Evolutionary conservation across 83 land plant genomes (phyloP).

Genomic region (Picea engelmannii): DNA sequence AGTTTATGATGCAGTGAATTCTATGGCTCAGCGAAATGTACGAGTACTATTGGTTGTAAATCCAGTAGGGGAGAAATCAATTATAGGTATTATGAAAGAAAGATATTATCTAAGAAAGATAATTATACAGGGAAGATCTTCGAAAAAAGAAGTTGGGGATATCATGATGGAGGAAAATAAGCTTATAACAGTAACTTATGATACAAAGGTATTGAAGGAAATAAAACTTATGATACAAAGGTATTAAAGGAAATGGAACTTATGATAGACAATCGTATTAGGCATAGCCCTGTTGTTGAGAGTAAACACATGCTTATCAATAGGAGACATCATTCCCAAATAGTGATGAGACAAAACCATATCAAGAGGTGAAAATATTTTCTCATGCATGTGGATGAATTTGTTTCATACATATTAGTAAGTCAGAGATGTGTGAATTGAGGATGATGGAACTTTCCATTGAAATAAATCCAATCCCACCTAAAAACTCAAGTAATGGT

Average conservation of each 20-base stretch:
- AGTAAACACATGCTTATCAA: slow-evolving; percentile 62
- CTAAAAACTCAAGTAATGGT: slow-evolving; percentile 27
- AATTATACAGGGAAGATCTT: slow-evolving; percentile 96
- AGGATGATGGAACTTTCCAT: slow-evolving; percentile 62
- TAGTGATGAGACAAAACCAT: too few relatives aligned
- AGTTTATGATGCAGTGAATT: too few relatives aligned
- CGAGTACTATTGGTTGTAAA: slow-evolving; percentile 96
- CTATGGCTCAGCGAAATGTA: slow-evolving; percentile 19
- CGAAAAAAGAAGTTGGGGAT: slow-evolving; percentile 95
- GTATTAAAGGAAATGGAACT: slow-evolving; percentile 90
- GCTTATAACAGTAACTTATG: slow-evolving; percentile 89
- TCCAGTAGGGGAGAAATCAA: slow-evolving; percentile 59
- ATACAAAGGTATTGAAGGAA: slow-evolving; percentile 81
- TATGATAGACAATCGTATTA: slow-evolving; percentile 95
- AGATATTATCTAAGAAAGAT: slow-evolving; percentile 98
- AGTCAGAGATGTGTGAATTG: too few relatives aligned
- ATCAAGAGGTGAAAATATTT: too few relatives aligned
- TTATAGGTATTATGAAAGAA: slow-evolving; percentile 91
- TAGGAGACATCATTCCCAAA: slow-evolving; percentile 42
- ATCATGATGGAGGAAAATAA: slow-evolving; percentile 99
- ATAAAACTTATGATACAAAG: slow-evolving; percentile 78
- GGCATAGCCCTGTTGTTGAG: slow-evolving; percentile 92
- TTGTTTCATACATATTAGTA: too few relatives aligned
- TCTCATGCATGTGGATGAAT: too few relatives aligned
- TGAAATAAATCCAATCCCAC: slow-evolving; percentile 94